These are phyloP conservation scores for Beta lomatogona DNA, from an alignment of 179 eudicot species.

Conservation along the genomic window DNA sequence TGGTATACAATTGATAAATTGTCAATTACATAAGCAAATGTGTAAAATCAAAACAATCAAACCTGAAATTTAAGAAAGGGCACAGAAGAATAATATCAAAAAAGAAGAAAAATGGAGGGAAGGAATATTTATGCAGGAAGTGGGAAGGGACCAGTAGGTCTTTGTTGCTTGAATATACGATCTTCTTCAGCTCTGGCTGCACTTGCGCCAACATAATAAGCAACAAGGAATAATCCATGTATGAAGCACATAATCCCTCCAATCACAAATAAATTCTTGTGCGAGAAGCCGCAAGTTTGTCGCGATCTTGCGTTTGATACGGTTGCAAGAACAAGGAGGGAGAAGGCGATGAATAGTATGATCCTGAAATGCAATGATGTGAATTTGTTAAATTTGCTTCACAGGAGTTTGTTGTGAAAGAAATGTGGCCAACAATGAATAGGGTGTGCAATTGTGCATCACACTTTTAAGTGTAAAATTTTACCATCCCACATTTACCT, in stretches of 20 bases:
- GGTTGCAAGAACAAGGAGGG: slow-evolving; percentile 56
- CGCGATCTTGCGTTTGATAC: slow-evolving; percentile 58
- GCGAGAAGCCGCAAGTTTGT: slow-evolving; percentile 54
- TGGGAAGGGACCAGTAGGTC: slow-evolving; percentile 29
- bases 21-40: not conserved
- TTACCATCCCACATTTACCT: no score
- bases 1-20: not conserved
- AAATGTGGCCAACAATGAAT: not conserved
- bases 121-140: slow-evolving; percentile 27
- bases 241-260: slow-evolving; percentile 44
- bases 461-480: no score
- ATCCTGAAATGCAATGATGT: slow-evolving; percentile 20
- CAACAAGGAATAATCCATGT: slow-evolving; percentile 39
- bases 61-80: not conserved
- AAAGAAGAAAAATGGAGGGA: not conserved
- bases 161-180: slow-evolving; percentile 16
- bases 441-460: not conserved
- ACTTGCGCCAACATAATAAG: slow-evolving; percentile 37
- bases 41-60: not conserved
- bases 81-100: not conserved
- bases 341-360: slow-evolving; percentile 51
- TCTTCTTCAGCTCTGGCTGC: slow-evolving; percentile 35
- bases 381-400: not conserved
- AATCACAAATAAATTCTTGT: slow-evolving; percentile 48
- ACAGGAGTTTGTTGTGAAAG: not conserved